Evolutionary conservation across 2,329 filamentous ascomycete genomes (phyloP).

Genomic region (Teratosphaeria destructans): DNA sequence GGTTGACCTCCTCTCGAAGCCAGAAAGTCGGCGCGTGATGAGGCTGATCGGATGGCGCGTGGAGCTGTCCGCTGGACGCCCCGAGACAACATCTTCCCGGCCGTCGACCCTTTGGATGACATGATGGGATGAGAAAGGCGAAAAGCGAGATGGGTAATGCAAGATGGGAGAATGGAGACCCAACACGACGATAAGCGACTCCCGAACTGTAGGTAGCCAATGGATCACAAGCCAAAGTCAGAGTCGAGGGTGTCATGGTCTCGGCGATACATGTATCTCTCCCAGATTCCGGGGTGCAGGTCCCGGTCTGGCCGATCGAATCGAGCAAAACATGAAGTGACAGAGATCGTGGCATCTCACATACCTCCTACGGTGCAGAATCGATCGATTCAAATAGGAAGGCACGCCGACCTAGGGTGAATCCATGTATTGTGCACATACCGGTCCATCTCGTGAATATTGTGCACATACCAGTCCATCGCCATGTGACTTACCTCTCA

Average conservation of each 20-base stretch:
- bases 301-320: not conserved
- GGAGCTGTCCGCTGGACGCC: conserved; percentile 8
- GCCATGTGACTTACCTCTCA: too few species aligned
- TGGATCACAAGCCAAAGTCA: not conserved
- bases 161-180: not conserved
- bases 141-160: not conserved
- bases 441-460: too few species aligned
- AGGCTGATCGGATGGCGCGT: conserved; percentile 9
- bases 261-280: not conserved
- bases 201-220: not conserved
- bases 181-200: not conserved
- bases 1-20: conserved; percentile 11
- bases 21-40: conserved; percentile 15
- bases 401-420: too few species aligned
- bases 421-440: too few species aligned
- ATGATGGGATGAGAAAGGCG: not conserved
- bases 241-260: not conserved
- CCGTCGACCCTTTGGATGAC: not conserved
- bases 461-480: too few species aligned
- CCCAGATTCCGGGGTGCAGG: not conserved
- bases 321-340: not conserved
- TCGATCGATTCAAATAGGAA: too few species aligned
- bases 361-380: too few species aligned
- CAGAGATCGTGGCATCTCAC: not conserved
- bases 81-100: conserved; percentile 8